Base-by-base conservation (phyloP, 768 basidiomycete species). In the Astraeus odoratus region DNA sequence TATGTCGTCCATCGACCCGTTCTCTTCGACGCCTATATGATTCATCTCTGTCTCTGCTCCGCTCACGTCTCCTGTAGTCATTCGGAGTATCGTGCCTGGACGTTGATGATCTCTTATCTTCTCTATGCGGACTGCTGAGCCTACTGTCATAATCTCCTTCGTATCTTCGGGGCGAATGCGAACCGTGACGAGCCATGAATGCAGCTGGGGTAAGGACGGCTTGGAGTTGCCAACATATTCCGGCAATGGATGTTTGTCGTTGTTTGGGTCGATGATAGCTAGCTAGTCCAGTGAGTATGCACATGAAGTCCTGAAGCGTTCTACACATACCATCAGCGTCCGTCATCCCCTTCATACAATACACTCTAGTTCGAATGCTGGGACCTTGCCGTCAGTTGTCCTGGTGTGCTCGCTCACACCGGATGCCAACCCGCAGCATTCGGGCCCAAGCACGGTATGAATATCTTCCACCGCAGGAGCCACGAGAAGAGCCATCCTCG, bases 361-460 rank as follows among this genome's bases (percentile, higher is more conserved):
- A n/a, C n/a, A n/a, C n/a, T n/a, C n/a, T n/a, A n/a, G n/a, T 6
- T 31, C 30, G 30, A 38, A 65, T 62, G 61, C 39, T 51, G n/a
- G n/a, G n/a, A 43, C 47, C 51, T 23, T n/a, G 55, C 33, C 51
- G 47, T 23, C 51, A 48, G 46, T 43, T 52, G 39, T 37, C 51
- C 50, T 57, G 57, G 52, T 62, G 56, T 43, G 43, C 52, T 45
- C 60, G 60, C 43, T 51, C 57, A 40, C 56, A 63, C 38, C 60
- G 44, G 34, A 50, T 57, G 19, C 57, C 60, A 23, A 47, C 55
- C 39, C 67, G 75, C 27, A 59, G 51, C 47, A 51, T 83, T 18
- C 75, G 76, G 44, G 83, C 82, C 13, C 81, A 84, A 57, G 70
- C 79, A 8, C 69, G 74, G 10, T 72, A 70, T 40, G 74, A 79